Conservation (phyloP, 441 rosid genomes). For the Pelargonium myrrhifolium region DNA sequence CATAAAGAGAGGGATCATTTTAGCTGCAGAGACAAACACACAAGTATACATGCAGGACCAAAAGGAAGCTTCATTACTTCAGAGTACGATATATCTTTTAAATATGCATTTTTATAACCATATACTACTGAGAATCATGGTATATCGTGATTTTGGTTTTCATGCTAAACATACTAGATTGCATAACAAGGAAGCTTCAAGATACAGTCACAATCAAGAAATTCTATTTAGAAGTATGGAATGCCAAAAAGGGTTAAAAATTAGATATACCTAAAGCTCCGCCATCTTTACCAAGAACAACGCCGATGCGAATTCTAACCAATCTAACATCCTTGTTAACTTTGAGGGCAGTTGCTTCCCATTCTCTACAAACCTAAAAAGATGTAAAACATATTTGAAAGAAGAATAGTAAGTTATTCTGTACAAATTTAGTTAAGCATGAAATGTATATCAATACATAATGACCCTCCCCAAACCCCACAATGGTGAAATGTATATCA, state of each 20-base stretch:
- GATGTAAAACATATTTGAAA: slow-evolving; percentile 16
- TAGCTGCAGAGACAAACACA: slow-evolving; percentile 16
- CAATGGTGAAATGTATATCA: too few species aligned
- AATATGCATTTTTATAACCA: neutral
- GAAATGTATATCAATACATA: too few species aligned
- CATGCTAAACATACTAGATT: neutral
- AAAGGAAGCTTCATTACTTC: neutral
- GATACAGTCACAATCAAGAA: neutral
- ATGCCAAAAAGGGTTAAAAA: neutral
- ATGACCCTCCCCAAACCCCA: too few species aligned
- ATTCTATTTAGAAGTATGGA: neutral
- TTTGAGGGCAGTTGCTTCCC: slow-evolving; percentile 78
- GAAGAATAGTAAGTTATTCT: slow-evolving; percentile 8
- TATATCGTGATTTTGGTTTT: neutral
- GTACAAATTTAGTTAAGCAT: neutral
- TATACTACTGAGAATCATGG: neutral
- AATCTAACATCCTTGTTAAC: slow-evolving; percentile 74
- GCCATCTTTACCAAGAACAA: slow-evolving; percentile 93
- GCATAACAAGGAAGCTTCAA: neutral
- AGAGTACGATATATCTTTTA: too few species aligned
- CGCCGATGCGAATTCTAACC: slow-evolving; percentile 80
- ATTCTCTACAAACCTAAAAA: slow-evolving; percentile 85
- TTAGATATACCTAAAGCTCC: slow-evolving; percentile 73
- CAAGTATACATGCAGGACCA: neutral
- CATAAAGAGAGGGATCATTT: slow-evolving; percentile 19